These are phyloP conservation scores for Erythrophleum ivorense DNA, from an alignment of 331 rosid genomes.

Conservation along the genomic window DNA sequence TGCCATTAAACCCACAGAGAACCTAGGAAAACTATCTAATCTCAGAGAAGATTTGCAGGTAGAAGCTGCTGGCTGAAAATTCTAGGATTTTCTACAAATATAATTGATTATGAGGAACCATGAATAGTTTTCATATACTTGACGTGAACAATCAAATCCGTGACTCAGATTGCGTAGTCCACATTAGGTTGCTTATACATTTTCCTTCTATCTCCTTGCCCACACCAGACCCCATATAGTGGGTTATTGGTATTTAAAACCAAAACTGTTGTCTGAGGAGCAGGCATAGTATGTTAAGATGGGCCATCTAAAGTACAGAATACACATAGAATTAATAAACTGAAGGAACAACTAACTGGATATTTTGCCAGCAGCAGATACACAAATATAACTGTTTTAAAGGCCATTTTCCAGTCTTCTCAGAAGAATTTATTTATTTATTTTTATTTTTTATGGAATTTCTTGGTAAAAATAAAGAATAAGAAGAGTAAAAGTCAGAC, in stretches of 20 bases:
- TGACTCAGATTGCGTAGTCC: background rate
- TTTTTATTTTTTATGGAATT: background rate
- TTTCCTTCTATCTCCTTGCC: conserved; percentile 4
- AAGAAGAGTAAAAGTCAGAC: background rate
- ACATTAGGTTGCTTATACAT: background rate
- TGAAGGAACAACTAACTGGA: conserved; percentile 16
- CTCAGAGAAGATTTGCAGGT: background rate
- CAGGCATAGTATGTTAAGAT: background rate
- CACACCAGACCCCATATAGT: background rate
- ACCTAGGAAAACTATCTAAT: background rate
- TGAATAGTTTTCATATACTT: conserved; percentile 1
- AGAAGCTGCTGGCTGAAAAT: conserved; percentile 25
- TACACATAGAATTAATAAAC: background rate
- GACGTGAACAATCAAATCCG: background rate
- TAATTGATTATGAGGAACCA: background rate
- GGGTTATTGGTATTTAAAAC: background rate
- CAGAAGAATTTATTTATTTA: background rate
- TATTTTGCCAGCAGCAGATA: conserved; percentile 24
- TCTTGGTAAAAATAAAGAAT: background rate
- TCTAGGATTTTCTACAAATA: background rate
- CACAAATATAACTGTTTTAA: background rate
- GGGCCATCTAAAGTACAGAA: conserved; percentile 4
- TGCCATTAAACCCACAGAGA: background rate
- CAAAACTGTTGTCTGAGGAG: background rate
- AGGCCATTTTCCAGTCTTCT: background rate